phyloP scores from a whole-genome alignment of 2,329 filamentous ascomycete species.

The Emergomyces orientalis region DNA sequence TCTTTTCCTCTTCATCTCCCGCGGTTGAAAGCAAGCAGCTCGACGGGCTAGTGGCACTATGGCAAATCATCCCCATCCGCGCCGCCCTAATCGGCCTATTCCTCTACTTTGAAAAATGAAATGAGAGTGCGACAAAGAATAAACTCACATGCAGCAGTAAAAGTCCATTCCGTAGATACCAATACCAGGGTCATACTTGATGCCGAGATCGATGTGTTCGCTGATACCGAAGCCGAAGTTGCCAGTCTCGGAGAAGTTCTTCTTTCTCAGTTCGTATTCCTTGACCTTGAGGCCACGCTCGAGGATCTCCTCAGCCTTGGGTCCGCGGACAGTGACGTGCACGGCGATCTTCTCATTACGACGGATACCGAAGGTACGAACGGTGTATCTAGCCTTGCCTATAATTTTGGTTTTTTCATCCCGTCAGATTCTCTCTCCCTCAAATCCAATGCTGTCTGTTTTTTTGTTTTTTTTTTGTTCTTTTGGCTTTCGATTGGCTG shows the following conservation, averaged over 20 bases:
- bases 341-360: conserved; percentile 99
- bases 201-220: conserved; percentile 99
- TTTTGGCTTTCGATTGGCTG: not conserved
- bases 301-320: conserved; percentile 99
- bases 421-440: not conserved
- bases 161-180: conserved; percentile 99
- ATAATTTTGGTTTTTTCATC: conserved; percentile 22
- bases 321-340: conserved; percentile 98
- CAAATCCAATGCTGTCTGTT: no score
- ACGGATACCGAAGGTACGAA: conserved; percentile 99
- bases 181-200: conserved; percentile 98
- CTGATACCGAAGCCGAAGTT: conserved; percentile 99
- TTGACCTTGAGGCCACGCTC: conserved; percentile 99
- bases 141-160: conserved; percentile 92
- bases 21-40: not conserved
- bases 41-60: not conserved
- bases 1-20: not conserved
- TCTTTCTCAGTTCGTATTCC: conserved; percentile 99
- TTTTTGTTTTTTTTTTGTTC: conserved; percentile 1
- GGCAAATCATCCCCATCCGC: not conserved
- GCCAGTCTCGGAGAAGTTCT: conserved; percentile 99
- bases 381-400: conserved; percentile 99
- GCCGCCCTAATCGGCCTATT: not conserved
- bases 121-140: not conserved
- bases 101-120: not conserved